Percentiles rank a stretch among this genome's conserved stretches.
Evolutionary conservation across 78 protist genomes (phyloP).

Genomic region (Emiliania huxleyi): DNA sequence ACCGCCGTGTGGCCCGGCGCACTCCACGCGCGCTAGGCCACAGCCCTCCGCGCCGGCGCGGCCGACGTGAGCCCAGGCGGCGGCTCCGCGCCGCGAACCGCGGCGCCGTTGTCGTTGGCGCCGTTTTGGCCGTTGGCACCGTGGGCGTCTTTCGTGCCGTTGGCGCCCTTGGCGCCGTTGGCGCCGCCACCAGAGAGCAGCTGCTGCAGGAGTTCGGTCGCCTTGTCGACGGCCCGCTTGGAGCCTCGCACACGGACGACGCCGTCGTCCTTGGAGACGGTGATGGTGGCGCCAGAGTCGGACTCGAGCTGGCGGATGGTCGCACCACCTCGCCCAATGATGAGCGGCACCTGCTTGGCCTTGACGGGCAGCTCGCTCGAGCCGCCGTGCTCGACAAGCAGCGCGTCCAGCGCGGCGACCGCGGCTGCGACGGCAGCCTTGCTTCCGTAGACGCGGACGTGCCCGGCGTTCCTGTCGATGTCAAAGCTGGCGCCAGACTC

Average conservation of each 20-base stretch:
- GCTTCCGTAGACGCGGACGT: background rate
- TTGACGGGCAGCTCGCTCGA: background rate
- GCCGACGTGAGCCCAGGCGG: too few species aligned
- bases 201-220: background rate
- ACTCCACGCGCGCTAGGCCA: too few species aligned
- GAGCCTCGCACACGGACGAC: background rate
- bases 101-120: too few species aligned
- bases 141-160: too few species aligned
- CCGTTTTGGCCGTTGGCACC: too few species aligned
- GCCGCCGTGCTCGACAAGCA: background rate
- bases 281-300: background rate
- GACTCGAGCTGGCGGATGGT: background rate
- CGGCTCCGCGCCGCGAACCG: too few species aligned
- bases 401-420: background rate
- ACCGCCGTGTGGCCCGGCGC: too few species aligned
- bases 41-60: too few species aligned
- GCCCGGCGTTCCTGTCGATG: background rate
- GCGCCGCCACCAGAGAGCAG: too few species aligned
- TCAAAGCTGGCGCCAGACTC: background rate
- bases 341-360: background rate
- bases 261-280: background rate
- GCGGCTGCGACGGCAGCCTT: background rate
- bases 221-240: background rate
- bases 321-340: background rate
- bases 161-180: too few species aligned